Percentiles rank a stretch among this genome's conserved stretches.
These are phyloP conservation scores for Suhomyces bokatorum DNA, from an alignment of 1,139 yeast species.

Conservation along the genomic window DNA sequence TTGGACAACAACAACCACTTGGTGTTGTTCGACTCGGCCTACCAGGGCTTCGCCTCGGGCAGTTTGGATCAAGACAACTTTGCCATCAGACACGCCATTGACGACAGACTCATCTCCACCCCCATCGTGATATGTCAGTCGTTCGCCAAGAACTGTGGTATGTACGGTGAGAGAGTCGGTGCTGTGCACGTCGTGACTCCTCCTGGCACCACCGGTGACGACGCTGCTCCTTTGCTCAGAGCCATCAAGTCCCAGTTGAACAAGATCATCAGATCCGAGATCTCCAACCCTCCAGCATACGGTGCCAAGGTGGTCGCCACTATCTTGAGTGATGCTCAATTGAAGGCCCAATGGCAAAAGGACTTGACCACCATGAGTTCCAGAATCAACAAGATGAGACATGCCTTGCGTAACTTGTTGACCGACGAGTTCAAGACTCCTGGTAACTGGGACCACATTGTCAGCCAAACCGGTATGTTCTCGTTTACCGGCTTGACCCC, in stretches of 20 bases:
- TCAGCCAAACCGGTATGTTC: slow-evolving; percentile 93
- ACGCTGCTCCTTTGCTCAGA: slow-evolving; percentile 15
- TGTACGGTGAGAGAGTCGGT: slow-evolving; percentile 98
- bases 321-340: slow-evolving; percentile 63
- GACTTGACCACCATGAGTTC: slow-evolving; percentile 89
- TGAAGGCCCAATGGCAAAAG: slow-evolving; percentile 77
- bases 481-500: slow-evolving; percentile 85
- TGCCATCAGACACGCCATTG: slow-evolving; percentile 81
- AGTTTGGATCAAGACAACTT: slow-evolving; percentile 80
- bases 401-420: slow-evolving; percentile 59
- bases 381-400: slow-evolving; percentile 79
- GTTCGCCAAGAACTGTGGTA: slow-evolving; percentile 96
- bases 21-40: slow-evolving; percentile 49
- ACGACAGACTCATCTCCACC: slow-evolving; percentile 36
- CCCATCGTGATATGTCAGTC: slow-evolving; percentile 86
- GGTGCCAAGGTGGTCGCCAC: slow-evolving; percentile 91
- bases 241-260: slow-evolving; percentile 77
- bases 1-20: slow-evolving; percentile 46
- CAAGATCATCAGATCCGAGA: slow-evolving; percentile 76
- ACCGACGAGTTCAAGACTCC: slow-evolving; percentile 66
- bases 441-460: slow-evolving; percentile 92
- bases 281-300: slow-evolving; percentile 93
- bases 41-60: slow-evolving; percentile 81
- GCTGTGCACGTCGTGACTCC: slow-evolving; percentile 75
- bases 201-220: slow-evolving; percentile 32